Base-by-base conservation (phyloP, 306 rosid genomes). In the Sicyos edulis region DNA sequence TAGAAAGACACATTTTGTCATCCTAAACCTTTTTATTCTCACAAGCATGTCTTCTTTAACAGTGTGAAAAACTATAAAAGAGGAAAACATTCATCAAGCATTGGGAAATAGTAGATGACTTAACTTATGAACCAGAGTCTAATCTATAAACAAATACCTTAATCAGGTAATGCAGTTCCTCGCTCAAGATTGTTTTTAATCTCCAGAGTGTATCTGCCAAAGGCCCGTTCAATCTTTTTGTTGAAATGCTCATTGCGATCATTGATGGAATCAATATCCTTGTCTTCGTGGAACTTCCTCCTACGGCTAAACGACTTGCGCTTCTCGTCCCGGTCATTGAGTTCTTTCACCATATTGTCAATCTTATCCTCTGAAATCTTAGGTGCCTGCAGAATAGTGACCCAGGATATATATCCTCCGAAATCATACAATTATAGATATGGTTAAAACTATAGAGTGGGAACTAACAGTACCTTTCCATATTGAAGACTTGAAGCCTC, bases 141-240 rank as follows among this genome's bases (percentile, higher is more conserved):
- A 51, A 9, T 63, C 63, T 54, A 73, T 26, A 26, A 62, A 45
- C n/a, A 40, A 77, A n/a, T 68, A 52, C 76, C 82, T 85, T 77
- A 93, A 79, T 93, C 97, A 1, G 99, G 97, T 74, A 93, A 78
- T 8, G 99, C 99, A 75, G 99, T 93, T 79, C 99, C 97, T 3
- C 99, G 91, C 86, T 93, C 99, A 12, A 93, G 99, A 80, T 93
- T 93, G 85, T 93, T 93, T 79, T 93, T 93, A 64, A 93, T 93
- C 88, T 93, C 99, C 85, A 93, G 76, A 0, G 99, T 93, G 95
- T 91, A 91, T 83, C 77, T 91, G 47, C 99, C 99, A 64, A 93
- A 93, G 81, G 99, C 99, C 56, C 99, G 92, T 75, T 93, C 97
- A 75, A 93, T 91, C 88, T 91, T 93, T 85, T 91, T 91, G 87